These are phyloP conservation scores for Neocallimastix lanati DNA, from an alignment of 192 early-diverging fungal genomes.

Conservation along the genomic window DNA sequence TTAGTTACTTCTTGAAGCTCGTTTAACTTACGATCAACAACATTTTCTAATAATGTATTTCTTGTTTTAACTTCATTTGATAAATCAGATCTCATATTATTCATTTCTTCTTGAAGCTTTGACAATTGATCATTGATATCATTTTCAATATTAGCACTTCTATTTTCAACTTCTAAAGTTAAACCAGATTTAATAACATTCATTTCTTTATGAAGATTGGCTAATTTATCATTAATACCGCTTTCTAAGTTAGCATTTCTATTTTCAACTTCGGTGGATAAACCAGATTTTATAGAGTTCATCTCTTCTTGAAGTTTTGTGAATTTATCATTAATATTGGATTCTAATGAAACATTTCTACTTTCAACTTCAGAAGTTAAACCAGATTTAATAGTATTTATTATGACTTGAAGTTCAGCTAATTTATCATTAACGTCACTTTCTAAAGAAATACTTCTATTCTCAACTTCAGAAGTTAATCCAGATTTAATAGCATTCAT, in stretches of 20 bases:
- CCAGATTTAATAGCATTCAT: background rate
- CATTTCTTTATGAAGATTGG: background rate
- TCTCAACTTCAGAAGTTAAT: background rate
- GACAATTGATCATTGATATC: background rate
- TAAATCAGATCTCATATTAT: background rate
- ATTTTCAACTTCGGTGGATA: background rate
- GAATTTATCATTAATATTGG: background rate
- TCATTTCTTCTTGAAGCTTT: background rate
- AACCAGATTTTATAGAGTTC: background rate
- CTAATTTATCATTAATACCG: background rate
- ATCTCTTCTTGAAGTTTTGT: no score
- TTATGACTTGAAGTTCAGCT: background rate
- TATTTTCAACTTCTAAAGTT: background rate
- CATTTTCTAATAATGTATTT: background rate
- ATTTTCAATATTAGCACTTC: background rate
- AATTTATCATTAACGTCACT: background rate
- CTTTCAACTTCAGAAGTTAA: background rate
- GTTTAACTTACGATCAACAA: background rate
- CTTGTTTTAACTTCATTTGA: background rate
- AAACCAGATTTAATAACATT: background rate
- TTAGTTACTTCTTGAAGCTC: no score
- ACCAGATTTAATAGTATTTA: background rate
- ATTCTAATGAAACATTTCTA: background rate
- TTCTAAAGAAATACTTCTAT: background rate
- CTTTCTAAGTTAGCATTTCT: background rate